Base-by-base conservation (phyloP, 2,329 filamentous ascomycete species). In the Penicillium sp. region DNA sequence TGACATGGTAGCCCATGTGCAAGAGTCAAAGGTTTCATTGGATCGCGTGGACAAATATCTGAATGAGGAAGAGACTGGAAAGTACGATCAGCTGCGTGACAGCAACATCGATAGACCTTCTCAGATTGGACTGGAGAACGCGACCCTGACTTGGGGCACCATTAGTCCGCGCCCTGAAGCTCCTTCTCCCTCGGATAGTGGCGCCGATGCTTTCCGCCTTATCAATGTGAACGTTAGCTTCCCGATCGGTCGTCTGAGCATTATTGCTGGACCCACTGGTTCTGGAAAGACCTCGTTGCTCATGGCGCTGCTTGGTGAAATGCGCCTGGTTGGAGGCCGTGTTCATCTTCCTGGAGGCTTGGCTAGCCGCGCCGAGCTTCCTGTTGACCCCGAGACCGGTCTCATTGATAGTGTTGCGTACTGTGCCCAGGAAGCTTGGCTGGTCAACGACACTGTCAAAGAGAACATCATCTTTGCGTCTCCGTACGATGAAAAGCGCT, bases 1-100 rank as follows among this genome's bases (percentile, higher is more conserved):
- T 53, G 95, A 99, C 76, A 99, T 99, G 95, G 90, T 98, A 71
- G 95, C 95, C 11, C 95, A 98, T 78, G 93, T 99, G 4, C 92
- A 97, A 78, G 95, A 99, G 77, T 91, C 93, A 25, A 96, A 96
- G 79, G 94, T 99, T 20, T 99, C 95, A 0, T 88, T 99, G 54
- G 93, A 97, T 71, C 93, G 95, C 81, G 91, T 99, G 7, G 94
- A 99, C 72, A 90, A 96, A 68, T 99, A 97, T 70, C 78, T 99
- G 43, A 88, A 84, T 58, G 95, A 99, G 73, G 92, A 95, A 7
- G 95, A 99, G 79, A 99, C 95, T 0, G 92, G 96, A 59, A 99
- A 99, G 75, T 98, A 97, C 72, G 82, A 86, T 39, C 95, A 98
- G 72, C 83, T 99, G 1, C 86, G 88, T 12, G 80, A 86, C 31